These are phyloP conservation scores for Paratrypanosoma confusum DNA, from an alignment of 208 protist species.

Conservation along the genomic window DNA sequence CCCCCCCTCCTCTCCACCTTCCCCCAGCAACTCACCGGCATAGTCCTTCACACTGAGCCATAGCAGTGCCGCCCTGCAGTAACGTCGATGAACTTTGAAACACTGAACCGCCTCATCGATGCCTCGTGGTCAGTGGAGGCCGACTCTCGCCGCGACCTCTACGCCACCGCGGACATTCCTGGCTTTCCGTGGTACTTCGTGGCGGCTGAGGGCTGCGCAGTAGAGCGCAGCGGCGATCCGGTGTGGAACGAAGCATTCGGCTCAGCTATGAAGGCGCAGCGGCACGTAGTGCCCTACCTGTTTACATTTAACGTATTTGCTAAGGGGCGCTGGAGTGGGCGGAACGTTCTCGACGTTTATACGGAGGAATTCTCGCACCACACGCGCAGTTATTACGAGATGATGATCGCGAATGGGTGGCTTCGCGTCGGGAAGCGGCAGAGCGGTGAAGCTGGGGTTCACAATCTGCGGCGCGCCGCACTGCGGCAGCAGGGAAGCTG, in stretches of 20 bases:
- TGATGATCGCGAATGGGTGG: slow-evolving; percentile 58
- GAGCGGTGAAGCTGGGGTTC: slow-evolving; percentile 19
- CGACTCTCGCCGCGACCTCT: slow-evolving; percentile 19
- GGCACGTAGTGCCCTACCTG: slow-evolving; percentile 84
- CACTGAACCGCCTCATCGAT: too few species aligned
- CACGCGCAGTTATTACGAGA: slow-evolving; percentile 67
- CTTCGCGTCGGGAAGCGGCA: slow-evolving; percentile 36
- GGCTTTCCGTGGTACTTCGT: slow-evolving; percentile 79
- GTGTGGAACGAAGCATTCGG: too few species aligned
- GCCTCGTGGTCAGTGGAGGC: too few species aligned
- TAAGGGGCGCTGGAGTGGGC: slow-evolving; percentile 90
- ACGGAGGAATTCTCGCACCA: slow-evolving; percentile 77
- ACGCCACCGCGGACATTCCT: slow-evolving; percentile 39
- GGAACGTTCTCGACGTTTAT: slow-evolving; percentile 79
- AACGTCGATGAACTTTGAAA: too few species aligned
- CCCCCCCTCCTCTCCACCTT: too few species aligned
- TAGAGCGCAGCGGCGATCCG: too few species aligned
- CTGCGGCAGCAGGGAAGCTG: neutral
- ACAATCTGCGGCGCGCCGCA: neutral
- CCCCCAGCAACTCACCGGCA: too few species aligned
- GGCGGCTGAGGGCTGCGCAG: too few species aligned
- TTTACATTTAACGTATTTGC: slow-evolving; percentile 83
- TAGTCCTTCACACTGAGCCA: too few species aligned
- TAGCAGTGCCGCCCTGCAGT: too few species aligned
- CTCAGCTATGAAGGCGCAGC: slow-evolving; percentile 21